Conservation (phyloP, 75 land plant genomes). For the Selaginella moellendorffii region DNA sequence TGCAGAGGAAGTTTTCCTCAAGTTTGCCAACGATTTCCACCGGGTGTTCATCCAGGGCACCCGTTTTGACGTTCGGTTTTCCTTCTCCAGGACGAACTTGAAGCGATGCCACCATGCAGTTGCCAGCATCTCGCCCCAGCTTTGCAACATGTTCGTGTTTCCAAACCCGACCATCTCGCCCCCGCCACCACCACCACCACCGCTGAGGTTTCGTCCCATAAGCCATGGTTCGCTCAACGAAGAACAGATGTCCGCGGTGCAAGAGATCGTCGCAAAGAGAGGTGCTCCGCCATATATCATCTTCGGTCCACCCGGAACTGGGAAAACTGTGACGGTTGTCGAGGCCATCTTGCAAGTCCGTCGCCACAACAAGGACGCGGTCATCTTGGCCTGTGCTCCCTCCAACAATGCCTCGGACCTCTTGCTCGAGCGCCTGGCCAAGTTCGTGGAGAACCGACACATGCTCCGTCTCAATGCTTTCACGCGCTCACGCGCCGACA, state of each 20-base stretch:
- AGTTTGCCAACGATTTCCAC: neutral
- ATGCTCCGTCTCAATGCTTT: constrained; percentile 75
- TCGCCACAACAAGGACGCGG: constrained; percentile 16
- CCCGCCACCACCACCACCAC: no score
- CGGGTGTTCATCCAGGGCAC: neutral
- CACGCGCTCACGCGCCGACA: constrained; percentile 48
- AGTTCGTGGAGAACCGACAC: constrained; percentile 21
- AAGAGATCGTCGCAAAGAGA: constrained; percentile 51
- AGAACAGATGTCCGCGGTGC: constrained; percentile 50
- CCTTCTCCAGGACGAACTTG: neutral
- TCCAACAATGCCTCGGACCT: constrained; percentile 82
- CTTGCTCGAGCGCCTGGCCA: constrained; percentile 34
- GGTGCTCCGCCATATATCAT: constrained; percentile 80
- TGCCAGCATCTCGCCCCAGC: neutral
- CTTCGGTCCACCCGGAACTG: constrained; percentile 87
- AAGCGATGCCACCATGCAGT: neutral
- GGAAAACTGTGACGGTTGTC: constrained; percentile 67
- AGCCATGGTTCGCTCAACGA: constrained; percentile 25
- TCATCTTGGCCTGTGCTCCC: constrained; percentile 72
- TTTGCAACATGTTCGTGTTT: neutral
- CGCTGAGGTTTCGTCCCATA: neutral
- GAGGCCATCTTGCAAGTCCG: constrained; percentile 76
- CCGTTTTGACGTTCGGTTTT: neutral
- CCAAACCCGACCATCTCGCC: no score
- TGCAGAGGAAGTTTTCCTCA: neutral